phyloP scores from a whole-genome alignment of 352 stramenopile species.

The Globisporangium lucens region DNA sequence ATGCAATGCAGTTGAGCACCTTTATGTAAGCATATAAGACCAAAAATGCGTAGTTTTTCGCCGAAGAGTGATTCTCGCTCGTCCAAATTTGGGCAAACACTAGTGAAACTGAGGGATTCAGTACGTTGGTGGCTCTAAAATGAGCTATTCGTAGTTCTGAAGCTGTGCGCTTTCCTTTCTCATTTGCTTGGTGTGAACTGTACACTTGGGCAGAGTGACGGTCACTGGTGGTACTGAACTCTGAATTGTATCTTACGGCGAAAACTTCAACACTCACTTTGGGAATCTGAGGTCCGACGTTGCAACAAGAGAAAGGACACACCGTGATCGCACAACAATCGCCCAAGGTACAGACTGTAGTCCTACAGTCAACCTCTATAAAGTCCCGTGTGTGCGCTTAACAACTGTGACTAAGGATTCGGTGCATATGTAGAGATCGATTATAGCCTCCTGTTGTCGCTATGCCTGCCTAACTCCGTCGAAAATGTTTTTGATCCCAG shows the following conservation, averaged over 20 bases:
- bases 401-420: too few relatives aligned
- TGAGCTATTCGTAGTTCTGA: neutral
- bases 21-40: too few relatives aligned
- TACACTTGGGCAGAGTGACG: neutral
- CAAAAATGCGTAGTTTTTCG: too few relatives aligned
- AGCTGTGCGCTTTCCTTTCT: neutral
- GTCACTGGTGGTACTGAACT: neutral
- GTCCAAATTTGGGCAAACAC: neutral
- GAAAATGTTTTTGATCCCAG: too few relatives aligned
- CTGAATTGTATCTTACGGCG: too few relatives aligned
- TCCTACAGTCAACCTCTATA: neutral
- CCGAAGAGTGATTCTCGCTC: neutral
- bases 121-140: neutral
- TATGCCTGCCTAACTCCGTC: too few relatives aligned
- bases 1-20: too few relatives aligned
- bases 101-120: neutral
- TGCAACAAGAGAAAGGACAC: neutral
- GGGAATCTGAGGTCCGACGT: neutral
- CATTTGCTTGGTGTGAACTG: neutral
- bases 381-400: neutral
- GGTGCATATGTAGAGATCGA: too few relatives aligned
- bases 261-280: neutral
- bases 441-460: too few relatives aligned
- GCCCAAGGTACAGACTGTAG: neutral
- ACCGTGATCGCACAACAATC: too few relatives aligned